Evolutionary conservation across 169 alveolate species (phyloP).

Genomic region (Cryptosporidium felis): DNA sequence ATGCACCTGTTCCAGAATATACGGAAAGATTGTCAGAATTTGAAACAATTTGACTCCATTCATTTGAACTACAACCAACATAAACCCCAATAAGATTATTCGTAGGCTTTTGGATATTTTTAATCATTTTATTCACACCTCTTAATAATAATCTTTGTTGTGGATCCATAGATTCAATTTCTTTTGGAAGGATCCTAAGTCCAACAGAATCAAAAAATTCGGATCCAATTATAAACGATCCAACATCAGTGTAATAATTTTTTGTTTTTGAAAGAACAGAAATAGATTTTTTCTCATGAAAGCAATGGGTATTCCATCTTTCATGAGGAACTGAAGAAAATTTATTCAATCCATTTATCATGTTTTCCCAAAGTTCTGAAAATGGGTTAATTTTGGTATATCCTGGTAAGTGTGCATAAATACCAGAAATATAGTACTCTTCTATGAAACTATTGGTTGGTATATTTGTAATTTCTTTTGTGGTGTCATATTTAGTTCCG

Average conservation of each 20-base stretch:
- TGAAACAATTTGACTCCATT: conserved; percentile 68
- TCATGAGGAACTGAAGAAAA: conserved; percentile 50
- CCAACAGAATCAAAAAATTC: conserved; percentile 10
- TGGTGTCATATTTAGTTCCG: not conserved
- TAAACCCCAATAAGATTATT: conserved; percentile 64
- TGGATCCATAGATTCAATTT: conserved; percentile 61
- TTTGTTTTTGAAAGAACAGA: not conserved
- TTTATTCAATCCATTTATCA: not conserved
- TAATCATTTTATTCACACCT: conserved; percentile 1
- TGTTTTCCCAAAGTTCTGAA: conserved; percentile 13
- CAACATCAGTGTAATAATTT: conserved; percentile 57
- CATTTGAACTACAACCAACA: conserved; percentile 63
- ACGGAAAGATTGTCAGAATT: conserved; percentile 57
- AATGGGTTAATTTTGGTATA: conserved; percentile 8
- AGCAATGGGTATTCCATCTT: conserved; percentile 54
- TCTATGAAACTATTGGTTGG: not conserved
- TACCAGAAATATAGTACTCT: conserved; percentile 8
- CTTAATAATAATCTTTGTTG: conserved; percentile 64
- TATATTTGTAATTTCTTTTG: not conserved
- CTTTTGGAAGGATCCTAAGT: conserved; percentile 36
- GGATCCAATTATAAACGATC: conserved; percentile 35
- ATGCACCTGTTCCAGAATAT: conserved; percentile 76
- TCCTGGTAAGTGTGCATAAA: conserved; percentile 62
- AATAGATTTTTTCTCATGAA: conserved; percentile 20
- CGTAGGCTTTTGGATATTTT: not conserved